Evolutionary conservation across 1,139 yeast genomes (phyloP), one percentile per base, ranked within the genome.

Genomic region (Hyphopichia khmerensis): DNA sequence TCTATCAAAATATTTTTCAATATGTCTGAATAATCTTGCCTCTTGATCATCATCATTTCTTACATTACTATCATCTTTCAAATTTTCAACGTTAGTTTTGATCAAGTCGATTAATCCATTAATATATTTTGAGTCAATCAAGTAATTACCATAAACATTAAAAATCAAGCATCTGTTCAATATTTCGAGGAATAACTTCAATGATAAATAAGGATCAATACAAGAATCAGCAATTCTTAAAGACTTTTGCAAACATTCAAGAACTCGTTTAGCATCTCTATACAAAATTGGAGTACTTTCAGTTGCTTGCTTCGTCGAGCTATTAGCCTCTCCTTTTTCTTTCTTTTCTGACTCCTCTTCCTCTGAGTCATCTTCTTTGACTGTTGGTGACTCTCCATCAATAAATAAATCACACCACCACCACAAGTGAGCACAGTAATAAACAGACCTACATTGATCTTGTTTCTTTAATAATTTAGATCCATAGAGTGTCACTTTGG

Each of bases 381-480:
- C 56, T 0, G 64, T 62, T 0, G 69, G 66, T 3, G 64, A 53
- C 10, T 40, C 45, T 7, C 57, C 69, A 8, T 60, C 65, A 21
- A 63, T 55, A 33, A 60, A 55, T 13, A 48, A 52, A 50, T 86
- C 91, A 17, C 84, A 77, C 62, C 95, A 87, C 95, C 96, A 90
- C 96, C 97, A 93, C 41, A 93, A 68, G 63, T 93, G 97, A 3
- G 96, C 84, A 41, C 96, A 91, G 42, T 81, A 67, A 57, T 87
- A 88, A 6, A 93, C 95, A 0, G 96, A 84, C 18, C 97, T 80
- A 59, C 98, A 91, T 62, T 91, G 99, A 56, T 91, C 98, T 29
- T 93, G 93, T 60, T 91, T 93, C 60, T 88, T 89, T 57, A 93
- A 75, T 43, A 93, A 72, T 59, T 88, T 88, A 9, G 96, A 87